These are phyloP conservation scores for Parasitella parasitica DNA, from an alignment of 371 early-diverging fungal genomes.

Conservation along the genomic window DNA sequence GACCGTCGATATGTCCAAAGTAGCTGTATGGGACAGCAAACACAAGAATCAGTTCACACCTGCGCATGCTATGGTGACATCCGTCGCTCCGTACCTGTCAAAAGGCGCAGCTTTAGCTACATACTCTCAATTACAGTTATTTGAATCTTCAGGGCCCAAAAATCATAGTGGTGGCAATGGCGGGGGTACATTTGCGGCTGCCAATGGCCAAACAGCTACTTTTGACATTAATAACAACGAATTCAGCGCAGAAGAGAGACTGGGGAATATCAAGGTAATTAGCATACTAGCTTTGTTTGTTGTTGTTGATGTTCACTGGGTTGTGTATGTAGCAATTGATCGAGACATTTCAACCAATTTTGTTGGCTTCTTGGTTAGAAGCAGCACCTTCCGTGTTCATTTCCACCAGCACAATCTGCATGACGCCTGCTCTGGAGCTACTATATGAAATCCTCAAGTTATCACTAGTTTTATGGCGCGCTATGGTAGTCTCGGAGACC, in stretches of 20 bases:
- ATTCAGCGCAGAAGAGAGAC: constrained; percentile 26
- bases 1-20: constrained; percentile 4
- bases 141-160: constrained; percentile 37
- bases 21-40: constrained; percentile 13
- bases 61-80: constrained; percentile 10
- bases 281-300: neutral
- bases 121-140: constrained; percentile 34
- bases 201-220: constrained; percentile 6
- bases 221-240: constrained; percentile 11
- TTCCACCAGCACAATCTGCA: constrained; percentile 29
- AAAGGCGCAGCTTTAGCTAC: constrained; percentile 13
- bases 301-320: too few species aligned
- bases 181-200: too few species aligned
- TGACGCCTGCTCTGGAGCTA: constrained; percentile 51
- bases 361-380: constrained; percentile 75
- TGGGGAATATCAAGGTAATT: constrained; percentile 21
- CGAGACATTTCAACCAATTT: constrained; percentile 59
- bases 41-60: constrained; percentile 17
- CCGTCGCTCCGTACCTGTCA: constrained; percentile 25
- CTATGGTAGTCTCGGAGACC: constrained; percentile 41
- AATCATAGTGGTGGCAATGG: neutral
- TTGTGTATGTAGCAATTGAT: constrained; percentile 48
- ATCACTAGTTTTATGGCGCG: constrained; percentile 67
- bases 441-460: constrained; percentile 54
- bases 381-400: constrained; percentile 67